phyloP scores from a whole-genome alignment of 805 yeast genomes.

The Candida patagonica region DNA sequence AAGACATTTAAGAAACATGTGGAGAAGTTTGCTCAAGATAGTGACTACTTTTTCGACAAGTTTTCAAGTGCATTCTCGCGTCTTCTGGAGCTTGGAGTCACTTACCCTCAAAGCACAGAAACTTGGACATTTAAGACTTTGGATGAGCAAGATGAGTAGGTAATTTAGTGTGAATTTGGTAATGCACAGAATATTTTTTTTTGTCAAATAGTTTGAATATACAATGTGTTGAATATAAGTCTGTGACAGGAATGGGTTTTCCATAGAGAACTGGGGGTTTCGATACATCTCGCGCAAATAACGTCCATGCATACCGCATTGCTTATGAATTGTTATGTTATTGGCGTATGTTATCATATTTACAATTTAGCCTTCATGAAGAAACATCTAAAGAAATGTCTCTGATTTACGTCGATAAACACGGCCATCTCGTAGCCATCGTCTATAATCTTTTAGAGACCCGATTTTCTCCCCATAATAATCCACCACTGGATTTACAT shows the following conservation, averaged over 20 bases:
- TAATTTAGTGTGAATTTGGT: too few relatives aligned
- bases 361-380: too few relatives aligned
- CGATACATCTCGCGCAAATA: too few relatives aligned
- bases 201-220: too few relatives aligned
- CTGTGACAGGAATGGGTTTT: too few relatives aligned
- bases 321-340: too few relatives aligned
- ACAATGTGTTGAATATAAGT: too few relatives aligned
- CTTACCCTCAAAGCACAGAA: conserved; percentile 32
- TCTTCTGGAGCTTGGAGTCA: conserved; percentile 60
- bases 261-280: too few relatives aligned
- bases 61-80: conserved; percentile 56
- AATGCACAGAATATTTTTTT: too few relatives aligned
- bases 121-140: conserved; percentile 18
- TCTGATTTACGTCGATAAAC: conserved; percentile 49
- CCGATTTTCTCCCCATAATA: conserved; percentile 95
- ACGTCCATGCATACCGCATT: too few relatives aligned
- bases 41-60: conserved; percentile 46
- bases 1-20: conserved; percentile 49
- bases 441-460: conserved; percentile 75
- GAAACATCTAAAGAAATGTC: conserved; percentile 24
- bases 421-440: conserved; percentile 93
- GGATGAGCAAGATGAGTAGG: conserved; percentile 7
- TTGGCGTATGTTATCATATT: too few relatives aligned
- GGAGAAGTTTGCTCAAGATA: conserved; percentile 50
- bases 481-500: conserved; percentile 95